Evolutionary conservation across 1,139 yeast species (phyloP).

Genomic region (Lodderomyces jiufengensis): DNA sequence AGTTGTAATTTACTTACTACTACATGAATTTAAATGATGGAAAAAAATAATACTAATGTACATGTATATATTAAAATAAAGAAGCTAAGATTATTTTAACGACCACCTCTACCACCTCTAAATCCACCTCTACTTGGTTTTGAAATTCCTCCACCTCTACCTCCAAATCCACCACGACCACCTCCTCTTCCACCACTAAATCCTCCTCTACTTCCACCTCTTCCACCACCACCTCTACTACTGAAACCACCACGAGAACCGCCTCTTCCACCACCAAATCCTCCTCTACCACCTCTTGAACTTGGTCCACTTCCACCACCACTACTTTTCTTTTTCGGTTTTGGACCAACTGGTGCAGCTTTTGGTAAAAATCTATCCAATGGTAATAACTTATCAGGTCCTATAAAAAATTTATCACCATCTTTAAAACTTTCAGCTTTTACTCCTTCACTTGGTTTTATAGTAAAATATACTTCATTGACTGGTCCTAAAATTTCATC

Average conservation of each 20-base stretch:
- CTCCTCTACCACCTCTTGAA: conserved; percentile 39
- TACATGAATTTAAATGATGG: no score
- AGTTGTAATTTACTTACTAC: conserved; percentile 26
- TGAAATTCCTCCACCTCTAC: conserved; percentile 35
- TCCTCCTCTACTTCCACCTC: conserved; percentile 44
- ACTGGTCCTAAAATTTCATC: conserved; percentile 98
- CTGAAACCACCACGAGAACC: conserved; percentile 39
- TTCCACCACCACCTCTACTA: conserved; percentile 42
- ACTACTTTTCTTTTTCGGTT: conserved; percentile 69
- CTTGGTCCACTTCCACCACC: conserved; percentile 26
- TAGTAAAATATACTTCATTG: conserved; percentile 94
- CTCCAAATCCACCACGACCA: conserved; percentile 36
- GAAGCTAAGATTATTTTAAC: conserved; percentile 10
- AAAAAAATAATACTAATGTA: neutral
- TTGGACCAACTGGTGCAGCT: conserved; percentile 75
- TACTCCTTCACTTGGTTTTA: conserved; percentile 94
- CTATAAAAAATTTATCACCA: conserved; percentile 95
- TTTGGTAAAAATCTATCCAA: conserved; percentile 93
- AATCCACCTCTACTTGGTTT: conserved; percentile 12
- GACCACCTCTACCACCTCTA: conserved; percentile 14
- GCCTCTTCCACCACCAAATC: conserved; percentile 41
- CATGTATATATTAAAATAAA: conserved; percentile 4
- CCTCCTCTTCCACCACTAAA: conserved; percentile 24
- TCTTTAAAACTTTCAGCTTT: conserved; percentile 89
- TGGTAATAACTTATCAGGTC: conserved; percentile 92